Conservation (phyloP, 257 asterid genomes). For the Solanum clarkiae region DNA sequence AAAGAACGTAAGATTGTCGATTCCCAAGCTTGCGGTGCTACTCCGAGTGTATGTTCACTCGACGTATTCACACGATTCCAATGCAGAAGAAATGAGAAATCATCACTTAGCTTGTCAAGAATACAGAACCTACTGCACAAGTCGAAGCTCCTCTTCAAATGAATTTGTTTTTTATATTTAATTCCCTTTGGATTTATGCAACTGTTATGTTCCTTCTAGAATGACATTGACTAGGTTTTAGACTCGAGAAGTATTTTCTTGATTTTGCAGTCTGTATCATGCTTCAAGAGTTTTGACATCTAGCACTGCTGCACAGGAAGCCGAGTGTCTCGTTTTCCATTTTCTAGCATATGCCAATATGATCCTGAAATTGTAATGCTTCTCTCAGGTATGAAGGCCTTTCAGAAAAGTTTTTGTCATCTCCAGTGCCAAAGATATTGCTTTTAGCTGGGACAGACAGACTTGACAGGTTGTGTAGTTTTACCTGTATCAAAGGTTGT, state of each 20-base stretch:
- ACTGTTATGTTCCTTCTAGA: neutral
- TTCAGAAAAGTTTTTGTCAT: conserved; percentile 71
- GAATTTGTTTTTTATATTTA: neutral
- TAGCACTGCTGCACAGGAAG: neutral
- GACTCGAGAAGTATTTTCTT: neutral
- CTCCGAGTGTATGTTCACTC: neutral
- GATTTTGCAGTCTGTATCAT: neutral
- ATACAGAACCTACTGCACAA: neutral
- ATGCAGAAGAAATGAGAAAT: neutral
- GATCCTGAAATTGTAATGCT: neutral
- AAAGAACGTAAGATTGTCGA: neutral
- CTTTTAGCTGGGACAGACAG: conserved; percentile 98
- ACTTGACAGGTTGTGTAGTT: conserved; percentile 62
- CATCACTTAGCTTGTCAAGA: neutral
- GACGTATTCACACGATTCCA: neutral
- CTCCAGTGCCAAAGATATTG: conserved; percentile 83
- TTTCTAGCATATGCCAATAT: neutral
- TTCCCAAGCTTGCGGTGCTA: neutral
- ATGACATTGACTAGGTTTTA: neutral
- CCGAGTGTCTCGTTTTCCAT: neutral
- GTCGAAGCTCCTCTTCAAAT: neutral
- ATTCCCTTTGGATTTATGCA: neutral
- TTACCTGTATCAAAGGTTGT: neutral
- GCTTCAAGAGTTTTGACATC: neutral
- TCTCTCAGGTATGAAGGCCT: conserved; percentile 96